Evolutionary conservation across 2,329 filamentous ascomycete genomes (phyloP).

Genomic region (Podosphaera fusca): DNA sequence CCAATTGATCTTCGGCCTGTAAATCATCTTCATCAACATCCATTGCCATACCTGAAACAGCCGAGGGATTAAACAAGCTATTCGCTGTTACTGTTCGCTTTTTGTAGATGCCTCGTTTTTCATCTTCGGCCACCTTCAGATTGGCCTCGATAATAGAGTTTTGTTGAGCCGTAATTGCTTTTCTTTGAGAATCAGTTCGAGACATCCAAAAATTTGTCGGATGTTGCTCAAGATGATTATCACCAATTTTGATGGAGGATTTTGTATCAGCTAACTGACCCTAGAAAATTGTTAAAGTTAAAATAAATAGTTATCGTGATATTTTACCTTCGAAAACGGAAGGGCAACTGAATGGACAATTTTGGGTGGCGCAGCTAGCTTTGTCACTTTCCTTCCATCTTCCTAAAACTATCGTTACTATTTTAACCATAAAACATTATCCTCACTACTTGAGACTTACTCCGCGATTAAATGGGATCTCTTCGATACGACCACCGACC

Average conservation of each 20-base stretch:
- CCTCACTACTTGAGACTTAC: neutral
- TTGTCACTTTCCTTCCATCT: slow-evolving; percentile 4
- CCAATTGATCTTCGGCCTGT: slow-evolving; percentile 2
- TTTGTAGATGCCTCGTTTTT: neutral
- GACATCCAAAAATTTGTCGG: slow-evolving; percentile 8
- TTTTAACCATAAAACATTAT: neutral
- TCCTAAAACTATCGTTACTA: slow-evolving; percentile 6
- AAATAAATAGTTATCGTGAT: neutral
- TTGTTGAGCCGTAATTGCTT: neutral
- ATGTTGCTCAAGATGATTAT: slow-evolving; percentile 9
- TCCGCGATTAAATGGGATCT: slow-evolving; percentile 6
- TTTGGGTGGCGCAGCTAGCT: slow-evolving; percentile 2
- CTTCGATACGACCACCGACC: slow-evolving; percentile 3
- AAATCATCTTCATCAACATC: slow-evolving; percentile 3
- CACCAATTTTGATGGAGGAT: slow-evolving; percentile 1
- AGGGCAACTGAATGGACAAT: slow-evolving; percentile 4
- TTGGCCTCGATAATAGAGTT: neutral
- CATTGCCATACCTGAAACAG: neutral
- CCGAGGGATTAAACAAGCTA: neutral
- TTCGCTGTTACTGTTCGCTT: neutral
- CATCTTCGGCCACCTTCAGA: slow-evolving; percentile 1
- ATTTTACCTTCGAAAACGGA: slow-evolving; percentile 4
- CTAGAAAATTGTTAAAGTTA: neutral
- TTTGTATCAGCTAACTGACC: neutral
- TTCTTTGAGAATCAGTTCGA: slow-evolving; percentile 4